Evolutionary conservation across 176 grass and related monocot genomes (phyloP).

Genomic region (Microstegium vimineum): DNA sequence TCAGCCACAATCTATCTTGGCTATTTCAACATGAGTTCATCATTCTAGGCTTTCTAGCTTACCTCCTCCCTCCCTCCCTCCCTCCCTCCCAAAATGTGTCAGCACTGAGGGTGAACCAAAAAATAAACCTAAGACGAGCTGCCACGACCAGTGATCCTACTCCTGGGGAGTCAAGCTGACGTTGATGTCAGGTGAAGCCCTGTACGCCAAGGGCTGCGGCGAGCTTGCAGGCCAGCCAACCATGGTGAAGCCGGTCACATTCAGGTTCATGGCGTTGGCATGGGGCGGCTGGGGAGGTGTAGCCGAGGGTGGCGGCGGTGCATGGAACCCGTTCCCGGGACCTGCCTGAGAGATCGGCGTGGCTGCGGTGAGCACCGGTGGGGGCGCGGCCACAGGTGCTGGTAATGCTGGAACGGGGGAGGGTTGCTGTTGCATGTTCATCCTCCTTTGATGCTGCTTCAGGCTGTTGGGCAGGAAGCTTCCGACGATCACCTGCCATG

Average conservation of each 20-base stretch:
- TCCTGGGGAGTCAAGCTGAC: constrained; percentile 65
- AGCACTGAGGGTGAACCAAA: constrained; percentile 7
- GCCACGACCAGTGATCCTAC: constrained; percentile 10
- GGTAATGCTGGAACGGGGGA: background rate
- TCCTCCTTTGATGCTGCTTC: constrained; percentile 83
- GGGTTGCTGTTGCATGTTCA: constrained; percentile 7
- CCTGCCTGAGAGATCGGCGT: constrained; percentile 80
- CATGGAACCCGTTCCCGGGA: constrained; percentile 42
- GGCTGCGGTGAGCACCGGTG: constrained; percentile 41
- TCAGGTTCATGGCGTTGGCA: constrained; percentile 33
- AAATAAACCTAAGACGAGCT: background rate
- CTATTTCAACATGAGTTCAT: background rate
- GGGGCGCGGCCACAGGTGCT: background rate
- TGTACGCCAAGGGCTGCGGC: constrained; percentile 31
- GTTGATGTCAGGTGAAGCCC: constrained; percentile 74
- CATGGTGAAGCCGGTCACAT: constrained; percentile 41
- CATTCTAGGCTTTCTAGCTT: constrained; percentile 18
- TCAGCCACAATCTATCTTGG: constrained; percentile 1
- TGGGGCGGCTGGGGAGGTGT: constrained; percentile 23
- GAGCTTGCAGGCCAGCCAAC: constrained; percentile 55
- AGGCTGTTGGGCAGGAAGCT: constrained; percentile 86
- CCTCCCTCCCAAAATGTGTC: constrained; percentile 23
- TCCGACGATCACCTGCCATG: constrained; percentile 72
- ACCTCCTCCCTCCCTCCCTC: constrained; percentile 14
- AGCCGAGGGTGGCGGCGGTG: background rate